A percentile compares a stretch with the other conserved stretches of the same genome.
phyloP scores from a whole-genome alignment of 202 grass and related monocot genomes.

The Schoenoplectus triqueter region DNA sequence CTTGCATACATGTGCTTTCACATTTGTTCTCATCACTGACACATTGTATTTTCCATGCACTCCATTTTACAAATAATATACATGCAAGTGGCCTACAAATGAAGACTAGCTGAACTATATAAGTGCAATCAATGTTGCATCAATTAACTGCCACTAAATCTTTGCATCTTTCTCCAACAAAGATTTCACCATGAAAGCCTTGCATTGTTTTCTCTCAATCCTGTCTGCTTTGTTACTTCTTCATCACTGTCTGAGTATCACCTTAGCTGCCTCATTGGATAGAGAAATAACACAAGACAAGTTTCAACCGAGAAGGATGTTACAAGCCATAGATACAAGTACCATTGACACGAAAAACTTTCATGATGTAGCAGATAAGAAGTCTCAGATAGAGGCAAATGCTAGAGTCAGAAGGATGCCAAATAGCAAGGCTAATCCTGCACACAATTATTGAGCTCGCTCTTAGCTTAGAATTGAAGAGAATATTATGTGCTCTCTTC shows the following conservation, averaged over 20 bases:
- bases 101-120: conserved; percentile 28
- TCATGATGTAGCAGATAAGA: conserved; percentile 20
- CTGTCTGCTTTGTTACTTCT: conserved; percentile 31
- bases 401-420: conserved; percentile 48
- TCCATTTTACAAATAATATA: conserved; percentile 6
- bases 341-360: conserved; percentile 15
- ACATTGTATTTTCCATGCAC: conserved; percentile 28
- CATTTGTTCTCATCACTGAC: conserved; percentile 40
- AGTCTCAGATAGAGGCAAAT: conserved; percentile 54
- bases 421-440: conserved; percentile 40
- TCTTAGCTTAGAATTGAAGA: conserved; percentile 38
- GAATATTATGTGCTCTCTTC: conserved; percentile 20
- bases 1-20: conserved; percentile 45
- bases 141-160: conserved; percentile 35
- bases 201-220: conserved; percentile 32
- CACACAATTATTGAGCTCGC: conserved; percentile 48
- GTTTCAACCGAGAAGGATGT: conserved; percentile 46
- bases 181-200: conserved; percentile 38
- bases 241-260: conserved; percentile 34
- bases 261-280: conserved; percentile 32
- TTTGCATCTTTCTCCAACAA: conserved; percentile 25
- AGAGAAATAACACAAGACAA: neutral
- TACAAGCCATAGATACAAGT: conserved; percentile 8
- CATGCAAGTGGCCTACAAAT: conserved; percentile 19
- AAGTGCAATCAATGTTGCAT: conserved; percentile 29